phyloP scores from a whole-genome alignment of 1,139 yeast genomes.

The Hemisphaericaspora subhashii region DNA sequence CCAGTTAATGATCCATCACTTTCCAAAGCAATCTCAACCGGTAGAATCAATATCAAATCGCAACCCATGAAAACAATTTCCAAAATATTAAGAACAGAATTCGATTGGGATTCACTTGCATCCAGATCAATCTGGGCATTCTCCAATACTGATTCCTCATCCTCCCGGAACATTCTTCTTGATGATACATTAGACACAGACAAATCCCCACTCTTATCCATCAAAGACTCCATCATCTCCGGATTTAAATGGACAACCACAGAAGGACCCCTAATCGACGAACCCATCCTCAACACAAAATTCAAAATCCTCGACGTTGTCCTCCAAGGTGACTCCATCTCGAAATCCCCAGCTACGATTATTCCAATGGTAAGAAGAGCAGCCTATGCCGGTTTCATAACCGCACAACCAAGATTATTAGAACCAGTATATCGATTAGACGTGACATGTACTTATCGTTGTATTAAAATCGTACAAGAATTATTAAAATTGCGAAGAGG shows the following conservation, averaged over 20 bases:
- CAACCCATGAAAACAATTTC: constrained; percentile 47
- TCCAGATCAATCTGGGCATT: constrained; percentile 83
- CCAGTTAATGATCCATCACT: constrained; percentile 59
- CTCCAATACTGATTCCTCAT: constrained; percentile 57
- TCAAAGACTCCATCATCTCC: constrained; percentile 57
- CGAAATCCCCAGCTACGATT: constrained; percentile 68
- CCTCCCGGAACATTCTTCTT: constrained; percentile 57
- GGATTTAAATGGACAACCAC: constrained; percentile 84
- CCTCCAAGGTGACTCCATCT: constrained; percentile 47
- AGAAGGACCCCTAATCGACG: constrained; percentile 92
- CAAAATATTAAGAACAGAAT: constrained; percentile 54
- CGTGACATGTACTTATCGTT: constrained; percentile 53
- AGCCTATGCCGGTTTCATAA: constrained; percentile 75
- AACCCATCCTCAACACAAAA: constrained; percentile 68
- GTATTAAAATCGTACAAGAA: constrained; percentile 46
- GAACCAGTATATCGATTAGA: constrained; percentile 80
- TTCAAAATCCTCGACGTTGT: constrained; percentile 70
- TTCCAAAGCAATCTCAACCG: constrained; percentile 56
- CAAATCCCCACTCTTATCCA: constrained; percentile 44
- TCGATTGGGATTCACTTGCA: constrained; percentile 82
- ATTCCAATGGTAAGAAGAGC: constrained; percentile 85
- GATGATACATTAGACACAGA: constrained; percentile 82
- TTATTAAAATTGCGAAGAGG: constrained; percentile 60
- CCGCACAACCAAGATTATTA: constrained; percentile 76
- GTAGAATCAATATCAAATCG: constrained; percentile 34